Evolutionary conservation across 805 yeast species (phyloP), one percentile per base, ranked within the genome.

Genomic region (Spathaspora passalidarum): DNA sequence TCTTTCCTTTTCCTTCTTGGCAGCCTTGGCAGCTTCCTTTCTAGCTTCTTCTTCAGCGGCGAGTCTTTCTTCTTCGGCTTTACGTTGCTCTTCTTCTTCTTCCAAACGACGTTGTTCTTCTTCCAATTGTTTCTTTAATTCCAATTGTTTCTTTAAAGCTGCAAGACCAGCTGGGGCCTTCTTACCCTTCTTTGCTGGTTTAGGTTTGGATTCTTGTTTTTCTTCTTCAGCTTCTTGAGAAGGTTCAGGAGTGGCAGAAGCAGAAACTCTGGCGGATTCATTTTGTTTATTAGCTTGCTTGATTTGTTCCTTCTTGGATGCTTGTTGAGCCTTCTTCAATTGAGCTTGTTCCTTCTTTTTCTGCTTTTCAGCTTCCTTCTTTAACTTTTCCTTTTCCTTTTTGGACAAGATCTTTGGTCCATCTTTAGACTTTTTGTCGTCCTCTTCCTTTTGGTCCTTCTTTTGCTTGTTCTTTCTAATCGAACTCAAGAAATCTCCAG

Each of bases 351-450:
- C 96, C 72, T 88, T 90, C 84, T 92, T 92, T 67, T 83, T 79
- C 56, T 84, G 88, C 76, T 92, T 92, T 63, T 87, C 95, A 54
- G 80, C 82, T 66, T 91, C 96, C 66, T 92, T 96, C 81, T 88
- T 88, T 68, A 94, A 96, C 73, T 84, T 91, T 72, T 92, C 95
- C 70, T 86, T 87, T 61, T 87, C 98, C 70, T 92, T 90, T 79
- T 92, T 94, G 47, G 92, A 81, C 68, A 91, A 89, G 61, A 90
- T 75, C 53, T 81, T 78, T 40, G 92, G 89, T 23, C 80, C 89
- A 41, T 76, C 80, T 41, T 72, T 65, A 49, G 72, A 69, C 57
- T 65, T 69, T 50, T 79, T 79, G 56, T 80, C 82, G 49, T 79
- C 81, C 45, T 81, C 84, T 49, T 77, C 82, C 66, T 82, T 82